Conservation (phyloP, 2,329 filamentous ascomycete genomes). For the Cladosporium austrohemisphaericum region DNA sequence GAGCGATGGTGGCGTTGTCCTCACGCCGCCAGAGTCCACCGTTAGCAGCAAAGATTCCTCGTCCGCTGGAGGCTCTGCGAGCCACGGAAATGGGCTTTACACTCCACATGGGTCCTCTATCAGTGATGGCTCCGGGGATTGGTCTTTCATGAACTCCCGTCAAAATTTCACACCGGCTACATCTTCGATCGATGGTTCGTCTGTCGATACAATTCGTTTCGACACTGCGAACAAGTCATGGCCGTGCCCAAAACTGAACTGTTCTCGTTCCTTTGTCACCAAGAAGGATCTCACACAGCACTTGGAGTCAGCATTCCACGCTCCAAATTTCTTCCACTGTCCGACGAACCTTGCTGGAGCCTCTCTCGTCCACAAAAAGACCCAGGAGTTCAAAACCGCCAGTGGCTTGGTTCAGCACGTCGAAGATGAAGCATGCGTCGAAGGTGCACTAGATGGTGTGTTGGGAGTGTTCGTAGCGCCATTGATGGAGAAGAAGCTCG, state of each 20-base stretch:
- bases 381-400: slow-evolving; percentile 19
- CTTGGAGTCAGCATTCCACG: slow-evolving; percentile 17
- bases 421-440: slow-evolving; percentile 17
- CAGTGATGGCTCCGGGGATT: slow-evolving; percentile 7
- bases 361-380: neutral
- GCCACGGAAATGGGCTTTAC: too few species aligned
- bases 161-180: neutral
- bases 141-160: slow-evolving; percentile 12
- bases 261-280: slow-evolving; percentile 15
- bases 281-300: slow-evolving; percentile 14
- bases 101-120: too few species aligned
- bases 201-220: neutral
- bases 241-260: slow-evolving; percentile 13
- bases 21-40: neutral
- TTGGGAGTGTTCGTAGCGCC: neutral
- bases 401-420: slow-evolving; percentile 20
- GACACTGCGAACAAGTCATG: neutral
- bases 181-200: neutral
- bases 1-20: neutral
- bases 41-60: too few species aligned
- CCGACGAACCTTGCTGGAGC: slow-evolving; percentile 5
- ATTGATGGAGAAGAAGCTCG: neutral
- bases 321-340: slow-evolving; percentile 17
- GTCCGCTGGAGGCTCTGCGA: too few species aligned
- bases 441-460: neutral